These are phyloP conservation scores for Asclepias syriaca DNA, from an alignment of 257 asterid species.

Conservation along the genomic window DNA sequence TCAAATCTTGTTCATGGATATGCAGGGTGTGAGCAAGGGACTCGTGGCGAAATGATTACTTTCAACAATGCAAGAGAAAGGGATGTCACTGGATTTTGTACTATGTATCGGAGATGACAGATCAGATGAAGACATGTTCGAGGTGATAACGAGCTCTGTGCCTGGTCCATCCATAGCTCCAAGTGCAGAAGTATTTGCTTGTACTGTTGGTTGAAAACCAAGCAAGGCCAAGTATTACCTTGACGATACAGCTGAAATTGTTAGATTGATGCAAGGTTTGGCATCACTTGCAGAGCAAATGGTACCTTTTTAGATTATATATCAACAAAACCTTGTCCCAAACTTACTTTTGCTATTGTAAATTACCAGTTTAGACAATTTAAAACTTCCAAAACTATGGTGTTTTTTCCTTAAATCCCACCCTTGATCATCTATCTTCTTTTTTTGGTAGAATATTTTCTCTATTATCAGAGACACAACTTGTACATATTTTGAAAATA, in stretches of 20 bases:
- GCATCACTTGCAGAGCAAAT: slow-evolving; percentile 70
- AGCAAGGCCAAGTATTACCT: slow-evolving; percentile 90
- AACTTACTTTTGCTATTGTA: slow-evolving; percentile 6
- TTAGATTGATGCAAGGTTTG: slow-evolving; percentile 63
- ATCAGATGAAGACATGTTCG: slow-evolving; percentile 87
- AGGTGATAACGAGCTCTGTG: slow-evolving; percentile 57
- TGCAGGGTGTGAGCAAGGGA: slow-evolving; percentile 84
- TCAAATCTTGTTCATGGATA: neutral
- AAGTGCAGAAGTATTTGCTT: slow-evolving; percentile 74
- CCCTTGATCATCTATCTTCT: too few species aligned
- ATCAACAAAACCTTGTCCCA: too few species aligned
- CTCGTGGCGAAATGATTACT: slow-evolving; percentile 77
- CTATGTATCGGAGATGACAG: slow-evolving; percentile 83
- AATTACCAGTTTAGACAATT: slow-evolving; percentile 17
- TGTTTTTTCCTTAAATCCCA: neutral
- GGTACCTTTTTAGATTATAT: slow-evolving; percentile 14
- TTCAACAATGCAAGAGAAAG: slow-evolving; percentile 53
- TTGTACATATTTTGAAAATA: too few species aligned
- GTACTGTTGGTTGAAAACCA: slow-evolving; percentile 75
- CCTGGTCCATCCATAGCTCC: slow-evolving; percentile 67
- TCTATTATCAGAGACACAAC: too few species aligned
- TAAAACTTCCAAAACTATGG: slow-evolving; percentile 12
- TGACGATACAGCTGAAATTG: slow-evolving; percentile 75
- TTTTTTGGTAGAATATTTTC: too few species aligned
- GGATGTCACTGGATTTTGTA: slow-evolving; percentile 56